Percentiles rank a stretch among this genome's conserved stretches.
Evolutionary conservation across 352 stramenopile genomes (phyloP).

Genomic region (Blastocystis sp.): DNA sequence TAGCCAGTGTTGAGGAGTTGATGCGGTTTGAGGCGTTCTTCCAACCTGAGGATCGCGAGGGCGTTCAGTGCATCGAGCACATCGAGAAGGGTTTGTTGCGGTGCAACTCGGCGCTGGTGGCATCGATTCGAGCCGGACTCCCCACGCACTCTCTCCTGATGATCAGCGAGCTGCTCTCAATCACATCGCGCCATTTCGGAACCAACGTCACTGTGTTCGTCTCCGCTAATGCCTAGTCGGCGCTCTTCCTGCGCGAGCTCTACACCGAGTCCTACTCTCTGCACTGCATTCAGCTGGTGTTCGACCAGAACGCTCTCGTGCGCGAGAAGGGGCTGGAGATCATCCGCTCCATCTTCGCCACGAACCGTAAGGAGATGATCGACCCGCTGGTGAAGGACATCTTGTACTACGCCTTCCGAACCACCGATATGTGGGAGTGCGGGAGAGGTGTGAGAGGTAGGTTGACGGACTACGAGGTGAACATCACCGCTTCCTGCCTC

Average conservation of each 20-base stretch:
- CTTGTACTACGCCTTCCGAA: background rate
- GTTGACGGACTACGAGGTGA: constrained; percentile 54
- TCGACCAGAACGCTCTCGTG: constrained; percentile 38
- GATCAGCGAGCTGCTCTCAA: background rate
- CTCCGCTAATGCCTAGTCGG: background rate
- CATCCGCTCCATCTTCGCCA: constrained; percentile 1
- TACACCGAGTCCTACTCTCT: background rate
- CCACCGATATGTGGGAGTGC: background rate
- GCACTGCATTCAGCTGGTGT: constrained; percentile 5
- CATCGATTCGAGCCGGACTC: background rate
- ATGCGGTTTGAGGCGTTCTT: background rate
- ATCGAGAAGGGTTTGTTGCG: background rate
- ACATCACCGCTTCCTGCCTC: constrained; percentile 24
- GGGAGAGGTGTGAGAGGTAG: background rate
- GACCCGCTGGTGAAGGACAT: background rate
- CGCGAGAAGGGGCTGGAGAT: constrained; percentile 4
- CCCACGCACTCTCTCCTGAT: background rate
- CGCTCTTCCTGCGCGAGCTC: background rate
- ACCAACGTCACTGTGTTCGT: background rate
- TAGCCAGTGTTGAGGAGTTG: background rate
- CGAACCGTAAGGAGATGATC: background rate
- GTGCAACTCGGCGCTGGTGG: background rate
- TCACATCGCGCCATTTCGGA: background rate
- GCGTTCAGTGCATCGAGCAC: background rate
- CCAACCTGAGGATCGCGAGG: background rate